Evolutionary conservation across 225 moss, liverwort and hornwort species (phyloP).

Genomic region (Lunularia cruciata): DNA sequence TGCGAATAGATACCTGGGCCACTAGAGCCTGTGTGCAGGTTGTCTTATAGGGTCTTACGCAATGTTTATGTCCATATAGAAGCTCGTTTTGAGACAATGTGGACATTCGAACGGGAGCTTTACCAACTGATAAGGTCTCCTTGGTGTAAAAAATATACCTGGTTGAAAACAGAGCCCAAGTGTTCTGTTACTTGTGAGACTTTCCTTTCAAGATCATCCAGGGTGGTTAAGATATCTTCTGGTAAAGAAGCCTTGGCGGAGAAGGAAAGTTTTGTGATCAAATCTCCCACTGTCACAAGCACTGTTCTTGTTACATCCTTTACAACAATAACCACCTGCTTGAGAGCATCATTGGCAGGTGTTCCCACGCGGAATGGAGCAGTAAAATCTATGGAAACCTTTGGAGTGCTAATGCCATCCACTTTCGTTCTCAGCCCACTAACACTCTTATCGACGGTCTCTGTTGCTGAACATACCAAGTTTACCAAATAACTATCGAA

Average conservation of each 20-base stretch:
- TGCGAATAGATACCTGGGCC: too few species aligned
- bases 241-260: conserved; percentile 55
- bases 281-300: conserved; percentile 50
- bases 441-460: conserved; percentile 48
- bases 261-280: conserved; percentile 51
- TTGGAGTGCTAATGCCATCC: conserved; percentile 43
- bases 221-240: conserved; percentile 49
- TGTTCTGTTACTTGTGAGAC: conserved; percentile 56
- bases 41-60: too few species aligned
- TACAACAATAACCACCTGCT: conserved; percentile 62
- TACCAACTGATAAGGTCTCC: too few species aligned
- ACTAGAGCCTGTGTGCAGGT: too few species aligned
- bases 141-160: too few species aligned
- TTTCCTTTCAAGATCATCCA: conserved; percentile 64
- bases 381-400: conserved; percentile 50
- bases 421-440: conserved; percentile 51
- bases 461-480: conserved; percentile 54
- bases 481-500: conserved; percentile 54
- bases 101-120: too few species aligned
- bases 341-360: conserved; percentile 77
- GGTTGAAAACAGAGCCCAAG: conserved; percentile 58
- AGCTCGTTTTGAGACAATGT: too few species aligned
- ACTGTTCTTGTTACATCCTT: conserved; percentile 54
- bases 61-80: too few species aligned
- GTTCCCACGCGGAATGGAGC: conserved; percentile 66